Base-by-base conservation (phyloP, 2,329 filamentous ascomycete genomes). In the Fusarium equiseti region DNA sequence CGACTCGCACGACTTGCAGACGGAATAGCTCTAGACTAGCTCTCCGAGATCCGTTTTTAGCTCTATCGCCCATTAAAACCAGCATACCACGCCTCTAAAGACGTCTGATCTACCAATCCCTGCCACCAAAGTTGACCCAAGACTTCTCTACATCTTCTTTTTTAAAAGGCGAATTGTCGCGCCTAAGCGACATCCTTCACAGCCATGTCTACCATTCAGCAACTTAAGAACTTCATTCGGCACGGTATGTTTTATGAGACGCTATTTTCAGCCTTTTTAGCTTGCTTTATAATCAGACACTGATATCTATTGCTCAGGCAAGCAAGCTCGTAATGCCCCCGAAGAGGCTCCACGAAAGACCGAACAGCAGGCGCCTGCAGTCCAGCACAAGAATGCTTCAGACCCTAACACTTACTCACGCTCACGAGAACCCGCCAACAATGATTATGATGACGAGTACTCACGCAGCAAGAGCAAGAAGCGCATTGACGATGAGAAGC, bases 201-300 rank as follows among this genome's bases (percentile, higher is more conserved):
- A 74, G 76, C 66, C 75, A 90, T 90, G 88, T 90, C 88, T 77
- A 89, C 88, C 73, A 97, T 98, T 84, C 95, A 98, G 85, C 96
- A 96, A 80, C 89, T 98, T 77, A 98, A 98, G 84, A 98, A 98
- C 83, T 97, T 98, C 83, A 96, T 98, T 83, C 93, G 95, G 73
- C 95, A 98, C 86, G 95, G 88, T 90, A 83, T 60, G 84, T 77
- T 48, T 40, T 7, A 10, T 20, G 10, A 18, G n/a, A 27, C 18
- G 16, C 15, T 15, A 26, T 59, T 49, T 49, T 51, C 52, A 45
- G 22, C 42, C 29, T 44, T 55, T 42, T 55, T 52, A 43, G 51
- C 18, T 24, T 42, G 44, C 54, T 49, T 50, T 52, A 26, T 54
- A 27, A 49, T 46, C 53, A 56, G 46, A 29, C 9, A 51, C 68